Percentiles rank a stretch among this genome's conserved stretches.
phyloP scores from a whole-genome alignment of 1,139 yeast species.

The Pichiaceae sp. region DNA sequence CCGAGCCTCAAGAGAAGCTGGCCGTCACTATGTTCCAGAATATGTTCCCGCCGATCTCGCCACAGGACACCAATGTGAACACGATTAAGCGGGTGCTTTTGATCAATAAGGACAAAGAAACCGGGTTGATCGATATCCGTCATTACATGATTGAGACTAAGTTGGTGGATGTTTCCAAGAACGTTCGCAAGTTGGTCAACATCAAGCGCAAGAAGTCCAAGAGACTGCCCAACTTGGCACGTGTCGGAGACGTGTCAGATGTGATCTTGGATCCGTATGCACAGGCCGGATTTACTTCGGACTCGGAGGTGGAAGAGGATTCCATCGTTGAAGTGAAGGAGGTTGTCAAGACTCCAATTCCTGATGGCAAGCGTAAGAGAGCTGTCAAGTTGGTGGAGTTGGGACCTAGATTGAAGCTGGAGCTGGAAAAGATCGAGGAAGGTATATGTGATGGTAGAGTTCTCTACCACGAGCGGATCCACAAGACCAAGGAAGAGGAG shows the following conservation, averaged over 20 bases:
- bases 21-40: conserved; percentile 88
- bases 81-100: conserved; percentile 79
- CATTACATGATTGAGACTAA: conserved; percentile 89
- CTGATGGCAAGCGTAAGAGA: conserved; percentile 47
- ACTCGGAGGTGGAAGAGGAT: conserved; percentile 89
- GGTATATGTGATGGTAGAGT: conserved; percentile 85
- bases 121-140: conserved; percentile 72
- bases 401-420: conserved; percentile 82
- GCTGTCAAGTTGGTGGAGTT: conserved; percentile 90
- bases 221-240: conserved; percentile 64
- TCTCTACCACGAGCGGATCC: conserved; percentile 64
- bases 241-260: conserved; percentile 71
- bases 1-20: conserved; percentile 66
- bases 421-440: conserved; percentile 82
- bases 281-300: conserved; percentile 64
- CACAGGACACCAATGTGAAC: conserved; percentile 64
- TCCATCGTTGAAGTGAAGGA: conserved; percentile 72
- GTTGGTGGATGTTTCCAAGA: conserved; percentile 74
- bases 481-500: conserved; percentile 55
- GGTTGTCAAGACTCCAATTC: conserved; percentile 15
- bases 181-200: conserved; percentile 67
- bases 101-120: conserved; percentile 63
- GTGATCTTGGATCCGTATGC: conserved; percentile 77
- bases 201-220: conserved; percentile 57
- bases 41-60: conserved; percentile 90